Conservation (phyloP, 768 basidiomycete species). For the Rhizopogon roseolus region DNA sequence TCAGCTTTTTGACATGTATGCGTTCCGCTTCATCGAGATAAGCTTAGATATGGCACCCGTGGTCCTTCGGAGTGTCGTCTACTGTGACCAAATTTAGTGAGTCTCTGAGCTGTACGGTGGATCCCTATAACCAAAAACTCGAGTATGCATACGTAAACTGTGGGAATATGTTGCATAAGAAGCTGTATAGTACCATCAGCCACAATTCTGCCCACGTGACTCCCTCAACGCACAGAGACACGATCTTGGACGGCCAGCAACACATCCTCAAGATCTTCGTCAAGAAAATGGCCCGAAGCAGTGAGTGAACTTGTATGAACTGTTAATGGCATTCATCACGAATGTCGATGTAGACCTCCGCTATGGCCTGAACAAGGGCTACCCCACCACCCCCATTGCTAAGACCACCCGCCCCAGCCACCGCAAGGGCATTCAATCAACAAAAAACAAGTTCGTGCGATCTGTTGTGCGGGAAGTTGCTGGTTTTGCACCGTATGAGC, state of each 20-base stretch:
- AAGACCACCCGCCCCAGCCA: slow-evolving; percentile 76
- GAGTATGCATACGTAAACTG: not conserved
- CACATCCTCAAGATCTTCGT: slow-evolving; percentile 46
- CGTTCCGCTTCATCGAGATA: no score
- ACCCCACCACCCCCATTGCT: slow-evolving; percentile 81
- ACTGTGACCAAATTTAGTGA: no score
- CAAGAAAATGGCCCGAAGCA: slow-evolving; percentile 71
- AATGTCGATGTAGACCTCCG: slow-evolving; percentile 59
- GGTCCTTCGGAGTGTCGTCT: no score
- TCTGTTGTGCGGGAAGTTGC: slow-evolving; percentile 94
- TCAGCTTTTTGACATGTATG: not conserved
- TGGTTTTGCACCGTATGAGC: slow-evolving; percentile 96
- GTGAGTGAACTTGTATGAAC: slow-evolving; percentile 39
- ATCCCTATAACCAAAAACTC: no score
- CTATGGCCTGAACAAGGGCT: slow-evolving; percentile 82
- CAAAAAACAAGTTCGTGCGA: slow-evolving; percentile 91
- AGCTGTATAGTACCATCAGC: slow-evolving; percentile 62
- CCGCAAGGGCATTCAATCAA: slow-evolving; percentile 87
- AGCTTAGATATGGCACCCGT: no score
- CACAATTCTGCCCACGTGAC: slow-evolving; percentile 39
- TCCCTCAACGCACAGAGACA: slow-evolving; percentile 1
- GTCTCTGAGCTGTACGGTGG: no score
- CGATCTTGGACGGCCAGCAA: slow-evolving; percentile 18
- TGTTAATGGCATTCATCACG: slow-evolving; percentile 4
- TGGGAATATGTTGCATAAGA: slow-evolving; percentile 18